Percentiles rank a stretch among this genome's conserved stretches.
Conservation (phyloP, 2,329 filamentous ascomycete genomes). For the Penicillium sp. region DNA sequence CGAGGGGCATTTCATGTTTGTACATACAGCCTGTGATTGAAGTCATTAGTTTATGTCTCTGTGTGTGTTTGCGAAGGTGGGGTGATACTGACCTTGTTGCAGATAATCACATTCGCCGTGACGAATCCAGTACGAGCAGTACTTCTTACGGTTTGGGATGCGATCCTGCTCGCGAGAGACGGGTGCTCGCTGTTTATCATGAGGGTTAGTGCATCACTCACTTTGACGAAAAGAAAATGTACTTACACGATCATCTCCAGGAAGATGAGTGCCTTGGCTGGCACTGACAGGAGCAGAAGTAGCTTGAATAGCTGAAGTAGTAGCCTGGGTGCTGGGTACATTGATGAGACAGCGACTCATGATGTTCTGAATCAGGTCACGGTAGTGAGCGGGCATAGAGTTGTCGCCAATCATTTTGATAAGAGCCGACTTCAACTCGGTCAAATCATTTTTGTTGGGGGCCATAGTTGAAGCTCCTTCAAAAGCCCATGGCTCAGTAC, state of each 20-base stretch:
- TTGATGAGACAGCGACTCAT: not conserved
- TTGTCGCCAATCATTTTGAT: not conserved
- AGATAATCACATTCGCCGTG: slow-evolving; percentile 81
- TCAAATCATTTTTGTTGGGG: not conserved
- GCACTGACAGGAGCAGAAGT: not conserved
- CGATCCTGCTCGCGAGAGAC: not conserved
- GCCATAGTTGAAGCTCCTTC: slow-evolving; percentile 19
- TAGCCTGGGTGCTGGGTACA: not conserved
- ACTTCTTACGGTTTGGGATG: slow-evolving; percentile 59
- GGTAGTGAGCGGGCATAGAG: not conserved
- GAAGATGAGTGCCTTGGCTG: too few relatives aligned
- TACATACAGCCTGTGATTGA: slow-evolving; percentile 66
- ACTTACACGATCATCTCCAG: not conserved
- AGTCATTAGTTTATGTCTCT: not conserved
- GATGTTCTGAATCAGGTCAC: not conserved
- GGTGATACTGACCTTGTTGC: slow-evolving; percentile 60
- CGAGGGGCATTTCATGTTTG: slow-evolving; percentile 85
- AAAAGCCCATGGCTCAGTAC: slow-evolving; percentile 37
- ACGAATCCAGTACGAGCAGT: slow-evolving; percentile 88
- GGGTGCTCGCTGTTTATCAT: not conserved
- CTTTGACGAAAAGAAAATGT: not conserved
- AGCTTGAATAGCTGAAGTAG: not conserved
- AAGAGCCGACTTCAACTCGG: not conserved
- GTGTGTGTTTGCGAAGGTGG: not conserved
- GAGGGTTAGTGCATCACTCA: not conserved